phyloP scores from a whole-genome alignment of 306 rosid species.

The Calophaca sinica region DNA sequence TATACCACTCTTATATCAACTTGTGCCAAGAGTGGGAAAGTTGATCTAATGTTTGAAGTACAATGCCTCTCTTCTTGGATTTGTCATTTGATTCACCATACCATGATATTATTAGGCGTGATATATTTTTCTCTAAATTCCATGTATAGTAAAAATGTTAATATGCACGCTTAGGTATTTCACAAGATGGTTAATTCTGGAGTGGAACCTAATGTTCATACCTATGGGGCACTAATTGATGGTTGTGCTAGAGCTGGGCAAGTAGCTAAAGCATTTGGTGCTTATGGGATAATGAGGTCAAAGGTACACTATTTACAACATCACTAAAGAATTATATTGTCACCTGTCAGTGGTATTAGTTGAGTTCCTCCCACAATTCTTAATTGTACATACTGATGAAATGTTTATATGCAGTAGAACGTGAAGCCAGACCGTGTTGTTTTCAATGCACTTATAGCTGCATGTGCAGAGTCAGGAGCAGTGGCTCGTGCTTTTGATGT shows the following conservation, averaged over 20 bases:
- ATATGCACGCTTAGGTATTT: conserved; percentile 64
- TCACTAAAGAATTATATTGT: conserved; percentile 28
- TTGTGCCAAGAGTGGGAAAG: conserved; percentile 92
- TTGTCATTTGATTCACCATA: conserved; percentile 37
- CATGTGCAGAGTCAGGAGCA: conserved; percentile 96
- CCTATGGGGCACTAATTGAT: conserved; percentile 96
- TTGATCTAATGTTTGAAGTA: conserved; percentile 95
- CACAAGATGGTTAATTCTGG: conserved; percentile 94
- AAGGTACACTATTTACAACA: conserved; percentile 68
- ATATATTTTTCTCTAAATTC: conserved; percentile 29
- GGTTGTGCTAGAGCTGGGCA: conserved; percentile 99
- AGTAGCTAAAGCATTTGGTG: conserved; percentile 99
- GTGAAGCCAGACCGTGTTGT: conserved; percentile 99
- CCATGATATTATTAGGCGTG: conserved; percentile 15
- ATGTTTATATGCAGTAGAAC: conserved; percentile 95
- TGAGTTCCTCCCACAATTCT: conserved; percentile 11
- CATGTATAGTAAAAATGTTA: conserved; percentile 35
- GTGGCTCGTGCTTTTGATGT: conserved; percentile 98
- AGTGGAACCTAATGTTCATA: conserved; percentile 86
- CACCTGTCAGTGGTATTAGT: conserved; percentile 18
- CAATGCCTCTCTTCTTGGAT: conserved; percentile 53
- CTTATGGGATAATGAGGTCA: conserved; percentile 96
- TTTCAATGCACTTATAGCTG: conserved; percentile 98
- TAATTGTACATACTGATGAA: conserved; percentile 64
- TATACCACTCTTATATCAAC: conserved; percentile 96